phyloP scores from a whole-genome alignment of 176 grass and related monocot species.

The Cenchrus purpureus region DNA sequence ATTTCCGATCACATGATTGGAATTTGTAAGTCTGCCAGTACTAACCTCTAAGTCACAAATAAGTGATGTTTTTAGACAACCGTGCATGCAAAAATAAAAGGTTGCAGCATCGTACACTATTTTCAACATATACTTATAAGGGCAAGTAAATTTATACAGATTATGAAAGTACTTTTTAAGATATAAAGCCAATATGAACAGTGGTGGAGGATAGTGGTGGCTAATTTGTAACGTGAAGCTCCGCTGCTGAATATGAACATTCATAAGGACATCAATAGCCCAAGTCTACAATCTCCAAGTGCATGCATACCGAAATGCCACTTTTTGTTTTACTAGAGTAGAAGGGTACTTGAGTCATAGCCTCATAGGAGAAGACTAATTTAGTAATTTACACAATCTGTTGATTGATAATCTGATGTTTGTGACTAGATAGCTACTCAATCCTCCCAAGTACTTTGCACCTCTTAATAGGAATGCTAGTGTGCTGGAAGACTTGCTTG shows the following conservation, averaged over 20 bases:
- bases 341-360: not conserved
- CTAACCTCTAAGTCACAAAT: not conserved
- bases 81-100: not conserved
- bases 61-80: not conserved
- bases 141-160: not conserved
- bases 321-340: not conserved
- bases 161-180: not conserved
- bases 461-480: not conserved
- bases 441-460: slow-evolving; percentile 17
- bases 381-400: not conserved
- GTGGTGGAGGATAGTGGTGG: no score
- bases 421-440: not conserved
- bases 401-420: not conserved
- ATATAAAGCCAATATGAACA: not conserved
- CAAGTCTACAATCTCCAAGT: not conserved
- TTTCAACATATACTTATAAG: not conserved
- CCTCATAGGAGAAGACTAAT: not conserved
- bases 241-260: not conserved
- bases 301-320: not conserved
- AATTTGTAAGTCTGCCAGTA: not conserved
- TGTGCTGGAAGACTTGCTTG: not conserved
- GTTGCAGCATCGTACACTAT: no score
- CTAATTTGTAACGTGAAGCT: no score
- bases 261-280: not conserved
- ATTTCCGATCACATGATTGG: not conserved